phyloP scores from a whole-genome alignment of 2,329 filamentous ascomycete genomes.

The Hypoxylon sp. region DNA sequence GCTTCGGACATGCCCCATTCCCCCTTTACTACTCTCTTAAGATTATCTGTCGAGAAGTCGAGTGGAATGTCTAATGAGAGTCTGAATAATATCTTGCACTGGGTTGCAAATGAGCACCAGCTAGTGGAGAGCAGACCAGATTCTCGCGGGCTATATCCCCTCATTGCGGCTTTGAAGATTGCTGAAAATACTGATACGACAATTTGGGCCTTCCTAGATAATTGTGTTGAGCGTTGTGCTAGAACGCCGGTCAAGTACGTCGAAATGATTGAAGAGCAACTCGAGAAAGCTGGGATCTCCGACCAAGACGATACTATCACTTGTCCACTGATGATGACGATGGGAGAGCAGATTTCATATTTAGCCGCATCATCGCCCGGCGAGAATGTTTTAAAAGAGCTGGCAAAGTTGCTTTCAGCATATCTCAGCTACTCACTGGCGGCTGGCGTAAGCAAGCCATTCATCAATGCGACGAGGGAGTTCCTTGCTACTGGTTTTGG shows the following conservation, averaged over 20 bases:
- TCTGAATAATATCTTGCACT: constrained; percentile 67
- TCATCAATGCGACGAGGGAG: constrained; percentile 60
- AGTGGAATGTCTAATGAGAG: constrained; percentile 62
- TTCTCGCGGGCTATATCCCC: constrained; percentile 59
- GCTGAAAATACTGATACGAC: constrained; percentile 46
- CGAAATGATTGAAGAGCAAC: constrained; percentile 67
- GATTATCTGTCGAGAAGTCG: constrained; percentile 64
- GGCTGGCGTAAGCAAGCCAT: constrained; percentile 61
- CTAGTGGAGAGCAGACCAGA: constrained; percentile 65
- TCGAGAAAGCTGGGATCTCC: constrained; percentile 46
- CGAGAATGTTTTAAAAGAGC: constrained; percentile 56
- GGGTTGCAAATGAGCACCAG: constrained; percentile 73
- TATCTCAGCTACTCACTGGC: constrained; percentile 67
- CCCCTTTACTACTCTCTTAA: constrained; percentile 78
- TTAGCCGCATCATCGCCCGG: constrained; percentile 63
- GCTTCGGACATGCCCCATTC: constrained; percentile 72
- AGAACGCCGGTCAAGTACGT: constrained; percentile 85
- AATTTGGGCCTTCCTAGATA: constrained; percentile 81
- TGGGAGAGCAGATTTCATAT: constrained; percentile 84
- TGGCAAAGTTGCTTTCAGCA: constrained; percentile 69
- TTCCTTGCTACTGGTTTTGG: constrained; percentile 54
- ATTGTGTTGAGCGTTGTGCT: constrained; percentile 81
- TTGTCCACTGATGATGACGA: constrained; percentile 75
- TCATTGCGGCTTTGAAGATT: constrained; percentile 57
- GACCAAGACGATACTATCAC: constrained; percentile 50